A percentile compares a stretch with the other conserved stretches of the same genome.
phyloP scores from a whole-genome alignment of 257 asterid genomes.

The Capsicum chinense region DNA sequence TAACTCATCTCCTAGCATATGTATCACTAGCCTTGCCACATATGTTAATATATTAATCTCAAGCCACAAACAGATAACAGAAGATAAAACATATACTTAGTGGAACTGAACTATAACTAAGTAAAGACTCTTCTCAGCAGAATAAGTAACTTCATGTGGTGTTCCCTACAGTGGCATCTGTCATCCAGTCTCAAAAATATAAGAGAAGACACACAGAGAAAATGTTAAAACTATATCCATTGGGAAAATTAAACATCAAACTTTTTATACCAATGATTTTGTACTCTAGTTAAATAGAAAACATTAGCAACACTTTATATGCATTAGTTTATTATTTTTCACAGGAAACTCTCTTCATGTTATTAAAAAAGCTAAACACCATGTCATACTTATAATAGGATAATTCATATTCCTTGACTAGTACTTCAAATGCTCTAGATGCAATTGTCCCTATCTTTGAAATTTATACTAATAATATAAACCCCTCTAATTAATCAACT shows the following conservation, averaged over 20 bases:
- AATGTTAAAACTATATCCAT: constrained; percentile 4
- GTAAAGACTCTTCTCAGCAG: constrained; percentile 91
- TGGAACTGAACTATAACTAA: constrained; percentile 88
- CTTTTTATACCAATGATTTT: neutral
- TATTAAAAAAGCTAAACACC: neutral
- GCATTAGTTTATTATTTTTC: neutral
- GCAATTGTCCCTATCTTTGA: neutral
- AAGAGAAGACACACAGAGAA: constrained; percentile 18
- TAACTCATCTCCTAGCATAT: neutral
- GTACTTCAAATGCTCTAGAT: neutral
- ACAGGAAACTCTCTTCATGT: neutral
- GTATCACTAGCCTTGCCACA: neutral
- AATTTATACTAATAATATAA: neutral
- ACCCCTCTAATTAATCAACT: constrained; percentile 8
- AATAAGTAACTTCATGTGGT: constrained; percentile 95
- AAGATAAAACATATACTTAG: constrained; percentile 55
- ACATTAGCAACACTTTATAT: constrained; percentile 7
- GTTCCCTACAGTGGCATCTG: constrained; percentile 92
- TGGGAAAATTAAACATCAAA: constrained; percentile 7
- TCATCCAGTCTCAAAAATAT: constrained; percentile 31
- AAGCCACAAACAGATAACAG: constrained; percentile 1
- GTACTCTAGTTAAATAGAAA: constrained; percentile 8
- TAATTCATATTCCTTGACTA: neutral
- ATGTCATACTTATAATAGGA: neutral
- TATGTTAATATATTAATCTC: neutral